Evolutionary conservation across 2,329 filamentous ascomycete species (phyloP).

Genomic region (Magnaporthiopsis poae): DNA sequence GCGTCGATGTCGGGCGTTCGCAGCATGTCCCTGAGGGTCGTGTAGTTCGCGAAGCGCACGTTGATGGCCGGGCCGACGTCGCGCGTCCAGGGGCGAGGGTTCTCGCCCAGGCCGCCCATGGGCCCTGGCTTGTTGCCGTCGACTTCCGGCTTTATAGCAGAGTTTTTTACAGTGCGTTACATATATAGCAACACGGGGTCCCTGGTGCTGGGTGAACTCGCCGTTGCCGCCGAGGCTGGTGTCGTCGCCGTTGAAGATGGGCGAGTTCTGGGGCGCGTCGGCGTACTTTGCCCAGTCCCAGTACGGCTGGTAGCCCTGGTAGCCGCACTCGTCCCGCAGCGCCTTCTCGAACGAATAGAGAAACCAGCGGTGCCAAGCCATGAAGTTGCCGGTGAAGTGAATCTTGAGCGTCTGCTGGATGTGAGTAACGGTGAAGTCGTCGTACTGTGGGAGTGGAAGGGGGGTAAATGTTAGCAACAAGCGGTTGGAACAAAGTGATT

Average conservation of each 20-base stretch:
- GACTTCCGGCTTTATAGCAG: too few species aligned
- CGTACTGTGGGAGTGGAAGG: slow-evolving; percentile 16
- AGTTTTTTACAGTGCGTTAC: too few species aligned
- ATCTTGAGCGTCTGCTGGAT: slow-evolving; percentile 36
- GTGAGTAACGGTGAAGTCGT: slow-evolving; percentile 41
- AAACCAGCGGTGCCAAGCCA: slow-evolving; percentile 23
- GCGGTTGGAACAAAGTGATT: too few species aligned
- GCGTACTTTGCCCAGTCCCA: slow-evolving; percentile 36
- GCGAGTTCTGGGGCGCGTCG: slow-evolving; percentile 27
- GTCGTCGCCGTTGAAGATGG: slow-evolving; percentile 40
- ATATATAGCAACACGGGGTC: too few species aligned
- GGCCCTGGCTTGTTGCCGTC: too few species aligned
- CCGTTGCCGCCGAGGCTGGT: slow-evolving; percentile 37
- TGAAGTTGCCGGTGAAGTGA: slow-evolving; percentile 28
- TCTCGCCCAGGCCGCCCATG: slow-evolving; percentile 23
- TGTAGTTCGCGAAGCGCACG: slow-evolving; percentile 22
- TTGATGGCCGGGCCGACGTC: slow-evolving; percentile 22
- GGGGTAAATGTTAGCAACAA: too few species aligned
- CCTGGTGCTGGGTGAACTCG: slow-evolving; percentile 15
- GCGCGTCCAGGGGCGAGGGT: slow-evolving; percentile 25
- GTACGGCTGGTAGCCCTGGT: slow-evolving; percentile 34
- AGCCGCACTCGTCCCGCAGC: slow-evolving; percentile 24
- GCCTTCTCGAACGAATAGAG: slow-evolving; percentile 21
- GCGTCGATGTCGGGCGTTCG: slow-evolving; percentile 20
- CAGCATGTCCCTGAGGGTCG: slow-evolving; percentile 21